Conservation (phyloP, 495 filamentous ascomycete species). For the Aspergillus sparsus region DNA sequence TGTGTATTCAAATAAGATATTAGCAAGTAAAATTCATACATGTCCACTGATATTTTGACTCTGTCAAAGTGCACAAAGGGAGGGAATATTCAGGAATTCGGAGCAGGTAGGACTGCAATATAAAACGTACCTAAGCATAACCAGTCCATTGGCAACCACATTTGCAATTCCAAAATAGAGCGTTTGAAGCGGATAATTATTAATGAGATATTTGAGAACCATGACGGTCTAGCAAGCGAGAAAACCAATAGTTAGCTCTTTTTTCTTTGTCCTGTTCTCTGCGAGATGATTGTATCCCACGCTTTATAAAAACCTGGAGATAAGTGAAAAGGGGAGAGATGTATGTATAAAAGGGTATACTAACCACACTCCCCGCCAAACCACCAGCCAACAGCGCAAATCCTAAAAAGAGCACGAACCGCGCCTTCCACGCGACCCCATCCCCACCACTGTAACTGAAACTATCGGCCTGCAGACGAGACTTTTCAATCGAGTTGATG, state of each 20-base stretch:
- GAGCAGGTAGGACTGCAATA: no score
- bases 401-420: constrained; percentile 91
- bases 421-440: constrained; percentile 94
- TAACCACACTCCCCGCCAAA: constrained; percentile 82
- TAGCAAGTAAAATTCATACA: constrained; percentile 17
- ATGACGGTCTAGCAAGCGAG: constrained; percentile 61
- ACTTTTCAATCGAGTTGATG: constrained; percentile 98
- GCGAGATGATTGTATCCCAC: not conserved
- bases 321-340: not conserved
- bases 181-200: constrained; percentile 75
- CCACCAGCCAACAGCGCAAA: constrained; percentile 94
- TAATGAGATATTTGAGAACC: constrained; percentile 88
- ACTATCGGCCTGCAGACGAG: constrained; percentile 77
- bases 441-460: constrained; percentile 77
- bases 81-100: constrained; percentile 26
- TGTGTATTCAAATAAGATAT: constrained; percentile 32
- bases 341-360: constrained; percentile 20
- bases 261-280: not conserved
- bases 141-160: constrained; percentile 79
- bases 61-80: not conserved
- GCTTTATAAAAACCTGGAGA: not conserved
- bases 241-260: not conserved
- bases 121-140: constrained; percentile 73
- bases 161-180: constrained; percentile 94
- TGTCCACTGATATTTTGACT: not conserved